Conservation (phyloP, 495 filamentous ascomycete species). For the Aspergillus panamensis region DNA sequence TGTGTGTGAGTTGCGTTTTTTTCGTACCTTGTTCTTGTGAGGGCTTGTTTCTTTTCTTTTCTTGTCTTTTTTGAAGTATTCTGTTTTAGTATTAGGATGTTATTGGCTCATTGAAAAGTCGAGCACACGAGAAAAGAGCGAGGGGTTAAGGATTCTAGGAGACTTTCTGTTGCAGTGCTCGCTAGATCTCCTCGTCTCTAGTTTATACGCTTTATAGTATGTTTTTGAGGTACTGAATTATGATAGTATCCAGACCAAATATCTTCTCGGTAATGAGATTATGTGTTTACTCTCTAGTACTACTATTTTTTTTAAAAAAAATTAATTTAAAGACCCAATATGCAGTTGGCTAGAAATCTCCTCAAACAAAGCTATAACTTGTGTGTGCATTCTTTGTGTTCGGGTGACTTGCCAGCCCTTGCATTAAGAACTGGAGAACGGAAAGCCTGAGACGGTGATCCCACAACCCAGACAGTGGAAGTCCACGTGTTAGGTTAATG, state of each 20-base stretch:
- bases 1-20: conserved; percentile 10
- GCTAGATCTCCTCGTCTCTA: not conserved
- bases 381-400: too few species aligned
- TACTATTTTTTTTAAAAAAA: too few species aligned
- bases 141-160: not conserved
- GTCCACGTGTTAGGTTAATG: too few species aligned
- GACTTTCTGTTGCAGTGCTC: not conserved
- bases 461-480: too few species aligned
- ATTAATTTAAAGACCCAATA: too few species aligned
- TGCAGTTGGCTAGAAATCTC: too few species aligned
- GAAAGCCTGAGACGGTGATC: too few species aligned
- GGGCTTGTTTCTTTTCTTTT: not conserved
- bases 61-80: conserved; percentile 3
- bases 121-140: not conserved
- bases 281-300: too few species aligned
- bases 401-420: too few species aligned
- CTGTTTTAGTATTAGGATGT: conserved; percentile 18
- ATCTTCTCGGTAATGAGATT: not conserved
- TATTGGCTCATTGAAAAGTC: not conserved
- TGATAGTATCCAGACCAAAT: not conserved
- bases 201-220: conserved; percentile 2
- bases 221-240: not conserved
- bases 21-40: conserved; percentile 12
- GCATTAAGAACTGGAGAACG: too few species aligned
- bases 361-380: too few species aligned